Base-by-base conservation (phyloP, 768 basidiomycete genomes). In the Glaciozyma antarctica region DNA sequence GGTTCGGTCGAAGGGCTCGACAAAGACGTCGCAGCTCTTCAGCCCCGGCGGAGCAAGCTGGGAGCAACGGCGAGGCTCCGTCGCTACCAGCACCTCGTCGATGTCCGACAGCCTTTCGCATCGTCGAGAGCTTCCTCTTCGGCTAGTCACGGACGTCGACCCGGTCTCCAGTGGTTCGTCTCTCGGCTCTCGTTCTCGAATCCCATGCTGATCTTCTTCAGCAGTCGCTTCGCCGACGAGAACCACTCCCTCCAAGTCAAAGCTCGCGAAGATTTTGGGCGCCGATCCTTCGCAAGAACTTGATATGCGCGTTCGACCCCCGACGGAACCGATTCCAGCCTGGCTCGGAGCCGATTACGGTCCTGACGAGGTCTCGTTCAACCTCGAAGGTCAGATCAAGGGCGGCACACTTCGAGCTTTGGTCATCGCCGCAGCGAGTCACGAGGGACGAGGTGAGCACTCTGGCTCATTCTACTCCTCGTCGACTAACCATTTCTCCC, bases 401-500 rank as follows among this genome's bases (percentile, higher is more conserved):
- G 95, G 88, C 34, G 95, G 92, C 5, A 91, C 92, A 0, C 81
- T 93, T 1, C 78, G 83, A 24, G 90, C 91, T 3, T 79, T 98
- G 16, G 86, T 97, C 2, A 91, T 92, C 74, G 84, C 89, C 15
- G 78, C 98, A 58, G 97, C 95, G 4, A 85, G 88, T 21, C 94
- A 99, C 73, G 90, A 93, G 68, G 83, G 86, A 72, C 84, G 84
- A 61, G 88, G 91, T 90, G 70, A 73, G 85, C 75, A 57, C 12
- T 54, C n/a, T 15, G 5, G 13, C 57, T 53, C 54, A 24, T 49
- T 28, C 19, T 52, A 44, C 16, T 17, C 54, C 54, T 63, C 16
- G 15, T 51, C 58, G 47, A 32, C 60, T 38, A 48, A 54, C 55
- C 52, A 88, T 44, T 8, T 21, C 1, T 28, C 17, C 13, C 16